Conservation (phyloP, 2,329 filamentous ascomycete species). For the Aspergillus proliferans region DNA sequence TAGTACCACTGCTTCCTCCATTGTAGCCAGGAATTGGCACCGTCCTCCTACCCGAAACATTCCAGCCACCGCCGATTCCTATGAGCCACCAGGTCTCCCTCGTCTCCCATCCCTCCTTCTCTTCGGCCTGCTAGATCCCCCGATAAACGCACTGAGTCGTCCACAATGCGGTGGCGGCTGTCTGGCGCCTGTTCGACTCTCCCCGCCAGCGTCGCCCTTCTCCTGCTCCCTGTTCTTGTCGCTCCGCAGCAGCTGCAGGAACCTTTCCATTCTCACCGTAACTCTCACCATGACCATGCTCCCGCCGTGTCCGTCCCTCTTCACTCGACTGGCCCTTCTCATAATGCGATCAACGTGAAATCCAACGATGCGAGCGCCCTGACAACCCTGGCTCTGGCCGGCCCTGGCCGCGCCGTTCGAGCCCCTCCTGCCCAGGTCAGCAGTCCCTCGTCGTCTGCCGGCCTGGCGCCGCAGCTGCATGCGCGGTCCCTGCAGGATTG, state of each 20-base stretch:
- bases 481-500: conserved; percentile 98
- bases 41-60: no score
- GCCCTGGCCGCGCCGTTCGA: conserved; percentile 70
- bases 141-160: conserved; percentile 28
- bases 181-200: conserved; percentile 51
- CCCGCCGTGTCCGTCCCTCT: conserved; percentile 23
- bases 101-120: neutral
- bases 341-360: conserved; percentile 28
- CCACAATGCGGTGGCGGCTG: conserved; percentile 60
- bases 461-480: conserved; percentile 74
- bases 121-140: neutral
- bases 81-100: no score
- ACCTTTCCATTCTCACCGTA: conserved; percentile 2
- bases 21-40: no score
- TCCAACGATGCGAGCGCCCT: conserved; percentile 80
- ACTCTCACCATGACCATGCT: conserved; percentile 16
- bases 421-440: conserved; percentile 74
- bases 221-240: conserved; percentile 55
- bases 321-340: conserved; percentile 17
- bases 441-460: conserved; percentile 49
- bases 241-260: conserved; percentile 58
- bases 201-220: conserved; percentile 52
- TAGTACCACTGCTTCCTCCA: no score
- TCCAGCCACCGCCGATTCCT: no score
- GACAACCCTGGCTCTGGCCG: conserved; percentile 94